Base-by-base conservation (phyloP, 345 rosid species). In the Eucalyptus polybractea region DNA sequence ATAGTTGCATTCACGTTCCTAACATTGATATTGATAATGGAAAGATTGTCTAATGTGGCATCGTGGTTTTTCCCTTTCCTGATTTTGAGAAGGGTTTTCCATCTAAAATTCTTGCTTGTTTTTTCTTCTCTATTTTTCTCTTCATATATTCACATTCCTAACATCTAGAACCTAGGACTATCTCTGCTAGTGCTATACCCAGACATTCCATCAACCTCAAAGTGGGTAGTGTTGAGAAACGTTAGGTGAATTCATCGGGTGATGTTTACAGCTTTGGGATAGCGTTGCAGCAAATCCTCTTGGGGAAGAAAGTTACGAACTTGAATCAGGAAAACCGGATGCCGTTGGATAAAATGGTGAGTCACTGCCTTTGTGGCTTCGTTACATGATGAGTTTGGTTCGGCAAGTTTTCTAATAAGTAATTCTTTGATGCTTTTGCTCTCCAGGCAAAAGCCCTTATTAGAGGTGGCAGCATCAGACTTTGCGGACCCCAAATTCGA, bases 201-300 rank as follows among this genome's bases (percentile, higher is more conserved):
- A 24, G 54, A 40, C 60, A 87, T 62, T 31, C 67, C 31, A 16
- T 53, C 27, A n/a, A 88, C 19, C 31, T 83, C 88, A 16, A 89
- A 53, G n/a, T 42, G 58, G 51, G 89, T 31, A 9, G 90, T 54
- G 50, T 65, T 69, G 25, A 88, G 50, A 45, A 90, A 47, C 86
- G 89, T 67, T 89, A 62, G 49, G 94, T 93, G 11, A 91, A 92
- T 88, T 89, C 96, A 9, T 93, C 92, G 10, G 93, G 94, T 25
- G 94, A 94, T 87, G 93, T 94, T 33, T 91, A 93, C 92, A 93
- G 94, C 91, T 91, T 93, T 67, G 95, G 95, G 51, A 89, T 93
- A 29, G 93, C 93, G 44, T 93, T 93, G 67, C 90, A 91, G 19
- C 96, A 94, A 80, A 92, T 93, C 89, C 92, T 94, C 15, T 92